A percentile compares a stretch with the other conserved stretches of the same genome.
These are phyloP conservation scores for Sporothrix globosa DNA, from an alignment of 2,329 filamentous ascomycete species.

Conservation along the genomic window DNA sequence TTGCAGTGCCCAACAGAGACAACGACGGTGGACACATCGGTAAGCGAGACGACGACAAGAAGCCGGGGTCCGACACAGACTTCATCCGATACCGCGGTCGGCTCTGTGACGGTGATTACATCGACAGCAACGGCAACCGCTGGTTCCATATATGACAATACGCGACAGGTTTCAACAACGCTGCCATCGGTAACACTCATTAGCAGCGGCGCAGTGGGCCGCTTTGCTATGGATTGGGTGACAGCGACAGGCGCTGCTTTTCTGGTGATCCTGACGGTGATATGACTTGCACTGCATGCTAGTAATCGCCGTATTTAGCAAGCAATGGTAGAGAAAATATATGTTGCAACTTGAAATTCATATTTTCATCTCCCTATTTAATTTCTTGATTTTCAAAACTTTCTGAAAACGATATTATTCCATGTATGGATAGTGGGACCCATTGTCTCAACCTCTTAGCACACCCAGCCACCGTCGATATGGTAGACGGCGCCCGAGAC, in stretches of 20 bases:
- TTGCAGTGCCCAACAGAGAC: slow-evolving; percentile 1
- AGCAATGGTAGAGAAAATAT: neutral
- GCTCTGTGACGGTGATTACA: neutral
- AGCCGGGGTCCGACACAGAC: neutral
- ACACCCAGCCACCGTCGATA: slow-evolving; percentile 29
- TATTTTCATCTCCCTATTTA: neutral
- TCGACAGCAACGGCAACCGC: neutral
- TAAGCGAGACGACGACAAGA: neutral
- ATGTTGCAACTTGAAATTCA: neutral
- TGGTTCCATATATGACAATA: neutral
- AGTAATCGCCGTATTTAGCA: neutral
- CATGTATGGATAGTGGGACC: neutral
- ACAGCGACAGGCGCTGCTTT: neutral
- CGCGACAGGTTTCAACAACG: neutral
- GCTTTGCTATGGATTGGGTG: neutral
- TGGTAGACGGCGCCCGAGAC: slow-evolving; percentile 22
- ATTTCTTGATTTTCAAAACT: neutral
- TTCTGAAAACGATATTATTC: neutral
- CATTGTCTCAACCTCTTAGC: neutral
- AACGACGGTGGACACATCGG: neutral
- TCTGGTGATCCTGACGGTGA: neutral
- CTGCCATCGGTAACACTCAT: neutral
- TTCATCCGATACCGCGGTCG: neutral
- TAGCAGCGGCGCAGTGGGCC: neutral
- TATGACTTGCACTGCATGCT: neutral